Percentiles rank a stretch among this genome's conserved stretches.
These are phyloP conservation scores for Phoma sp. DNA, from an alignment of 2,329 filamentous ascomycete genomes.

Conservation along the genomic window DNA sequence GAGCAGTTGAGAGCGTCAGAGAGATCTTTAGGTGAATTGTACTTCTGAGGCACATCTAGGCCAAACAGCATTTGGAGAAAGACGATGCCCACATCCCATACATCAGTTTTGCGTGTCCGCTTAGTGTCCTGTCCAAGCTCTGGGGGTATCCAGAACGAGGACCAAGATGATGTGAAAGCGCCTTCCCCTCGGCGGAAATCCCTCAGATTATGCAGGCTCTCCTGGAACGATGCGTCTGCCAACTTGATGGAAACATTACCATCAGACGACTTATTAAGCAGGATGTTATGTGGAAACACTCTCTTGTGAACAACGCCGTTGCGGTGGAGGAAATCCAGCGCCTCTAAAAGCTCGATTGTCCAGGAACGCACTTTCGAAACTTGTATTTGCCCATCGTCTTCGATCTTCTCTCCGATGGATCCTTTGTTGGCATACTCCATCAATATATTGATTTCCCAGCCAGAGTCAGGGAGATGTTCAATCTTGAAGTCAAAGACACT, in stretches of 20 bases:
- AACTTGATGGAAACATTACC: constrained; percentile 74
- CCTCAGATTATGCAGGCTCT: constrained; percentile 68
- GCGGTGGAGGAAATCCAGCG: constrained; percentile 83
- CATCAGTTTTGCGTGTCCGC: constrained; percentile 77
- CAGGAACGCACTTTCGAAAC: constrained; percentile 81
- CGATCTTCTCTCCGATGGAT: constrained; percentile 80
- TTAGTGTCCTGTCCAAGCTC: constrained; percentile 69
- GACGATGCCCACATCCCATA: constrained; percentile 93
- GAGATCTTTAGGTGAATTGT: constrained; percentile 77
- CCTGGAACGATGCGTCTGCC: constrained; percentile 74
- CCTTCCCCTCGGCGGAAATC: constrained; percentile 58
- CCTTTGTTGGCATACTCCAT: constrained; percentile 81
- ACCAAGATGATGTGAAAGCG: constrained; percentile 67
- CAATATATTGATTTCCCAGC: constrained; percentile 77
- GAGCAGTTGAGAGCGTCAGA: constrained; percentile 76
- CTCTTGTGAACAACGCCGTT: constrained; percentile 83
- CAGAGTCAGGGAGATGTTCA: constrained; percentile 52
- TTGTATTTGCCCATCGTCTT: constrained; percentile 75
- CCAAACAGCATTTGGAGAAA: constrained; percentile 96
- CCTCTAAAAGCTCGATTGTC: constrained; percentile 91
- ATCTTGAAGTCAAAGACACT: constrained; percentile 85
- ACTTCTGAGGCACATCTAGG: constrained; percentile 74
- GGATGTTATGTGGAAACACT: constrained; percentile 79
- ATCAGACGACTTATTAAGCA: constrained; percentile 72
- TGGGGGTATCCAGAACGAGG: constrained; percentile 82